Percentiles rank a stretch among this genome's conserved stretches.
These are phyloP conservation scores for Phytopythium chamaehyphon DNA, from an alignment of 352 stramenopile genomes.

Conservation along the genomic window DNA sequence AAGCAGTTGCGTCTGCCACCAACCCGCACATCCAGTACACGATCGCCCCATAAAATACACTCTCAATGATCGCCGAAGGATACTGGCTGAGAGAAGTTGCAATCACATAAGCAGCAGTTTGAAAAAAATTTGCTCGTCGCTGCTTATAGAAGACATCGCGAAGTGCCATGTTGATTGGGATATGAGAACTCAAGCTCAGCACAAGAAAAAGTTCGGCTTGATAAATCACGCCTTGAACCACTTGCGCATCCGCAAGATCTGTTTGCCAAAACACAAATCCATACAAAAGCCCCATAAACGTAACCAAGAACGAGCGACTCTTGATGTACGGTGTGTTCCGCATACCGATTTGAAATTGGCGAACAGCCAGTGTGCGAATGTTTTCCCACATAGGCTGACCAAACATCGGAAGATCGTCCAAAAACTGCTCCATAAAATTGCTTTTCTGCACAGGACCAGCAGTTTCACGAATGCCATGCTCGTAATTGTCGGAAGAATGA, in stretches of 20 bases:
- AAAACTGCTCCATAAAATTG: slow-evolving; percentile 27
- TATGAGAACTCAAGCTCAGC: slow-evolving; percentile 49
- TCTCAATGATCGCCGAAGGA: slow-evolving; percentile 38
- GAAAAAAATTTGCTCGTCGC: slow-evolving; percentile 62
- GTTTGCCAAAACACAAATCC: slow-evolving; percentile 19
- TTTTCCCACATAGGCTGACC: slow-evolving; percentile 9
- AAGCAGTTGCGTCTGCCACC: slow-evolving; percentile 20
- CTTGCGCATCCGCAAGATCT: slow-evolving; percentile 14
- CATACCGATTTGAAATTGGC: slow-evolving; percentile 47
- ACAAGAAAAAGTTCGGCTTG: slow-evolving; percentile 59
- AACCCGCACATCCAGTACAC: slow-evolving; percentile 27
- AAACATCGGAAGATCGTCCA: slow-evolving; percentile 8
- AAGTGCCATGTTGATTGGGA: slow-evolving; percentile 60
- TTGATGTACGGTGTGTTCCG: slow-evolving; percentile 26
- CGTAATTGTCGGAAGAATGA: slow-evolving; percentile 1
- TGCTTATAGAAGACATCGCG: slow-evolving; percentile 71
- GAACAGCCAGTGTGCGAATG: slow-evolving; percentile 9
- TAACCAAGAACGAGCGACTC: slow-evolving; percentile 21
- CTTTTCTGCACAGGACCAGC: slow-evolving; percentile 81
- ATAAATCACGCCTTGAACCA: slow-evolving; percentile 60
- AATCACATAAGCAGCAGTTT: slow-evolving; percentile 53
- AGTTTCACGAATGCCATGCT: slow-evolving; percentile 46
- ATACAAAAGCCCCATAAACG: slow-evolving; percentile 26
- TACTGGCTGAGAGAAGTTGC: slow-evolving; percentile 19
- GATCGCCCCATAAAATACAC: slow-evolving; percentile 61